Conservation (phyloP, 2,329 filamentous ascomycete species). For the Trichoderma lentiforme region DNA sequence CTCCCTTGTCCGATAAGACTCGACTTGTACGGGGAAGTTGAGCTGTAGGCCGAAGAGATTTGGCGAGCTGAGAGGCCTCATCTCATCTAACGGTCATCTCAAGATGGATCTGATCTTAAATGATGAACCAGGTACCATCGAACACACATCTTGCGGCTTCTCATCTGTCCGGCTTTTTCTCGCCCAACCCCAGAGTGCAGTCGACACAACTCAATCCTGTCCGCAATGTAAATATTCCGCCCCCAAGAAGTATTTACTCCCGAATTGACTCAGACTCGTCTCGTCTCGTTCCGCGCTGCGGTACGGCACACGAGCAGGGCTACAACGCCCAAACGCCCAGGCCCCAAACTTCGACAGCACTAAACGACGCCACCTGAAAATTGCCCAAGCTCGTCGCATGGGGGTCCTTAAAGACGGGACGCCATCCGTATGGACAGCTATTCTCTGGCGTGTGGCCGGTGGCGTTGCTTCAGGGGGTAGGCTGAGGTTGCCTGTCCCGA, state of each 20-base stretch:
- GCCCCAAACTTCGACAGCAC: conserved; percentile 1
- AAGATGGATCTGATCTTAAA: not conserved
- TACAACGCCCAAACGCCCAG: not conserved
- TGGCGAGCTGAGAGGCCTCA: not conserved
- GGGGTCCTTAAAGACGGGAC: not conserved
- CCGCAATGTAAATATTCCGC: not conserved
- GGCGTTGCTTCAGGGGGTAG: not conserved
- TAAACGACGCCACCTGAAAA: conserved; percentile 6
- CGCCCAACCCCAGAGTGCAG: too few relatives aligned
- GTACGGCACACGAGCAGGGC: not conserved
- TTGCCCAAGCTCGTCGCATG: not conserved
- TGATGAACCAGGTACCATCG: not conserved
- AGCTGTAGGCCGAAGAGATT: not conserved
- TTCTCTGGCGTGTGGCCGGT: not conserved
- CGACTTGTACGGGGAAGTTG: not conserved
- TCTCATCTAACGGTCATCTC: not conserved
- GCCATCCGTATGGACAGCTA: not conserved
- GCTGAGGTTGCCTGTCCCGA: not conserved
- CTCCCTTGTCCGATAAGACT: not conserved
- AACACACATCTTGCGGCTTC: not conserved
- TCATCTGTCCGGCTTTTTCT: not conserved
- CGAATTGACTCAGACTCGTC: conserved; percentile 1
- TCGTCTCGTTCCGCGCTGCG: not conserved
- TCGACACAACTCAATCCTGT: not conserved
- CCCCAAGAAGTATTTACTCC: not conserved